Evolutionary conservation across 2,329 filamentous ascomycete species (phyloP).

Genomic region (Pseudonectria buxi): DNA sequence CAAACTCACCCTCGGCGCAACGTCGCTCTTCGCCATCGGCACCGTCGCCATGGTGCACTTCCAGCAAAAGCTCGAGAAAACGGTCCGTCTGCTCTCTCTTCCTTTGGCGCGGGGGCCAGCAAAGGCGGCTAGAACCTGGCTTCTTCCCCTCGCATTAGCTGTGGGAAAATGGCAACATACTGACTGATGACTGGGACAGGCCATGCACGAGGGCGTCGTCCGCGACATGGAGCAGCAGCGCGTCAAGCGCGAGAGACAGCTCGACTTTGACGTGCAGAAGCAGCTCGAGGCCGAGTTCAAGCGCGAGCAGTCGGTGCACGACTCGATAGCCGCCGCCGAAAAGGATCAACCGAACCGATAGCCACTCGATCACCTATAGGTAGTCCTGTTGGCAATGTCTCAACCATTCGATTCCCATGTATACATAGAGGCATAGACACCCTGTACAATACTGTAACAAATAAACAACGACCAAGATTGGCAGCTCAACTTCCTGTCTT

Average conservation of each 20-base stretch:
- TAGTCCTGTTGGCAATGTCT: too few species aligned
- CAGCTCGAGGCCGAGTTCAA: constrained; percentile 82
- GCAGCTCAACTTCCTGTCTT: constrained; percentile 2
- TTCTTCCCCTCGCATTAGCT: too few species aligned
- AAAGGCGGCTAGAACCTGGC: too few species aligned
- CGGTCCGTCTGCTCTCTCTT: constrained; percentile 46
- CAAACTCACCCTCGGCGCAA: constrained; percentile 75
- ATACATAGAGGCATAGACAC: too few species aligned
- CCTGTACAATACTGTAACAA: too few species aligned
- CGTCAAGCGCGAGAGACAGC: constrained; percentile 80
- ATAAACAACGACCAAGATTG: not conserved
- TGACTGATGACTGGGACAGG: constrained; percentile 40
- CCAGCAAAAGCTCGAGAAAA: constrained; percentile 76
- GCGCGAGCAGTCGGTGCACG: constrained; percentile 73
- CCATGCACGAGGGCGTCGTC: constrained; percentile 92
- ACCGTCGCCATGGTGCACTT: constrained; percentile 86
- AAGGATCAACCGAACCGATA: constrained; percentile 21
- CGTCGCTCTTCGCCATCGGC: constrained; percentile 65
- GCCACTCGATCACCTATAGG: too few species aligned
- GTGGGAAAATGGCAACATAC: too few species aligned
- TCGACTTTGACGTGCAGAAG: constrained; percentile 90
- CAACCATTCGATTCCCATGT: too few species aligned
- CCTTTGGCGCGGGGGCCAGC: too few species aligned
- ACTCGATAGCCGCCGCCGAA: constrained; percentile 23
- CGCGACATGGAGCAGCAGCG: constrained; percentile 93